These are phyloP conservation scores for Candida pseudoviswanathii DNA, from an alignment of 1,139 yeast genomes.

Conservation along the genomic window DNA sequence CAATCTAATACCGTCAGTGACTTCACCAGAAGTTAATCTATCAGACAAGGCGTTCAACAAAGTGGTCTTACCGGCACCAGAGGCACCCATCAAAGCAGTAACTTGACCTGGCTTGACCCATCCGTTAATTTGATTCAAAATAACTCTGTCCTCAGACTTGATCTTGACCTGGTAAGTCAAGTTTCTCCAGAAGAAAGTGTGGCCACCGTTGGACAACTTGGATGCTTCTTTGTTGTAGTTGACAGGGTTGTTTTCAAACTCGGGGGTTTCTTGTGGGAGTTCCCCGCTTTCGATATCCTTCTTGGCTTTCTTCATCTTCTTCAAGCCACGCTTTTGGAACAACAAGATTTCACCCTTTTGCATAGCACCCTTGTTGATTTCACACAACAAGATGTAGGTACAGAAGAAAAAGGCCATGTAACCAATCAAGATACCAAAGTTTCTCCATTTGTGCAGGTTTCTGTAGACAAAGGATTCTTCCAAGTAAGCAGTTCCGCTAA, in stretches of 20 bases:
- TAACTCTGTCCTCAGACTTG: constrained; percentile 61
- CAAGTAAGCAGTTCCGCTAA: constrained; percentile 62
- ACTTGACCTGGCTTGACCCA: constrained; percentile 45
- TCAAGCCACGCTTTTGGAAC: constrained; percentile 32
- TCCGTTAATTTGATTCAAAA: constrained; percentile 72
- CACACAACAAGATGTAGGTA: constrained; percentile 59
- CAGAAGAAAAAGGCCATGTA: constrained; percentile 55
- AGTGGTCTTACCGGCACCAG: constrained; percentile 42
- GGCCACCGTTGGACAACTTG: constrained; percentile 36
- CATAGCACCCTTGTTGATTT: constrained; percentile 70
- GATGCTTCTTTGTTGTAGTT: constrained; percentile 45
- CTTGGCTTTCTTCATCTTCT: constrained; percentile 6
- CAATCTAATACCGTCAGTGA: constrained; percentile 39
- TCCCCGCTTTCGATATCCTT: constrained; percentile 12
- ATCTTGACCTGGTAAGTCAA: constrained; percentile 73
- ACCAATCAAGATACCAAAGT: constrained; percentile 68
- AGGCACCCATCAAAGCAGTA: constrained; percentile 36
- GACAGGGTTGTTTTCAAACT: constrained; percentile 22
- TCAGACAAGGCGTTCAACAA: constrained; percentile 37
- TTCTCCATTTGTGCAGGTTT: constrained; percentile 75
- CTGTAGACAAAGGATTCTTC: constrained; percentile 46
- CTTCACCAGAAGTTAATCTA: constrained; percentile 37
- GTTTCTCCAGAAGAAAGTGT: constrained; percentile 79
- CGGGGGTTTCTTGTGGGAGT: constrained; percentile 3
- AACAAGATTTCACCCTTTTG: constrained; percentile 83